A percentile compares a stretch with the other conserved stretches of the same genome.
These are phyloP conservation scores for Cladosporium austrohemisphaericum DNA, from an alignment of 2,329 filamentous ascomycete species.

Conservation along the genomic window DNA sequence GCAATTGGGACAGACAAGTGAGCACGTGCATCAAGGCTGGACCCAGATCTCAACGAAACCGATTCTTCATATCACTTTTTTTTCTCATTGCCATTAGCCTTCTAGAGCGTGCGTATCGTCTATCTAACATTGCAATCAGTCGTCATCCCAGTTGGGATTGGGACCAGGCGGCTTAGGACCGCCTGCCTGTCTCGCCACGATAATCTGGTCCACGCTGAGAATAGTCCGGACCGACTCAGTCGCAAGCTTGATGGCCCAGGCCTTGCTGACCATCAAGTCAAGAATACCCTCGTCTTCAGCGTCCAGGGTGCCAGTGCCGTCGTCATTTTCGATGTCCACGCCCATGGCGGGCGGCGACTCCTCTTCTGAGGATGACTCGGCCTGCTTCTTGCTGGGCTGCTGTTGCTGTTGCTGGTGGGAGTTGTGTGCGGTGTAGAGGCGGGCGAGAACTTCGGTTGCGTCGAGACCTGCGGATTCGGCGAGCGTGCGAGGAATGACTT, in stretches of 20 bases:
- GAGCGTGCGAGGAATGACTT: conserved; percentile 89
- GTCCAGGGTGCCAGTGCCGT: conserved; percentile 77
- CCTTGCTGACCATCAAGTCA: conserved; percentile 86
- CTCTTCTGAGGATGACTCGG: conserved; percentile 50
- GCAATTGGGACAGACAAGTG: too few relatives aligned
- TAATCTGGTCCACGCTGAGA: conserved; percentile 96
- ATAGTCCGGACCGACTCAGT: conserved; percentile 93
- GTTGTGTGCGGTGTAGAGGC: conserved; percentile 81
- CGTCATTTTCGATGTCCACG: conserved; percentile 88
- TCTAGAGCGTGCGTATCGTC: conserved; percentile 8
- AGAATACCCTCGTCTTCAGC: conserved; percentile 84
- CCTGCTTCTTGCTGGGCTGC: conserved; percentile 21
- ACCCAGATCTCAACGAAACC: too few relatives aligned
- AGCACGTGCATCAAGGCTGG: too few relatives aligned
- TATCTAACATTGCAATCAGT: conserved; percentile 30
- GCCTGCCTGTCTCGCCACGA: conserved; percentile 93
- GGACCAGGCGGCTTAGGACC: conserved; percentile 95
- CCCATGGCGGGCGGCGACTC: conserved; percentile 85
- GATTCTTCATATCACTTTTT: conserved; percentile 7
- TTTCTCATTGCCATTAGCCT: conserved; percentile 13
- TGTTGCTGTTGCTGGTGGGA: conserved; percentile 12
- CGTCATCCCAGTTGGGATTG: conserved; percentile 75
- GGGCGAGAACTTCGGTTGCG: conserved; percentile 91
- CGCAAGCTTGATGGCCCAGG: conserved; percentile 94
- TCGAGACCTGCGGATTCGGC: conserved; percentile 94